These are phyloP conservation scores for Acanthochlamys bracteata DNA, from an alignment of 106 monocot genomes.

Conservation along the genomic window DNA sequence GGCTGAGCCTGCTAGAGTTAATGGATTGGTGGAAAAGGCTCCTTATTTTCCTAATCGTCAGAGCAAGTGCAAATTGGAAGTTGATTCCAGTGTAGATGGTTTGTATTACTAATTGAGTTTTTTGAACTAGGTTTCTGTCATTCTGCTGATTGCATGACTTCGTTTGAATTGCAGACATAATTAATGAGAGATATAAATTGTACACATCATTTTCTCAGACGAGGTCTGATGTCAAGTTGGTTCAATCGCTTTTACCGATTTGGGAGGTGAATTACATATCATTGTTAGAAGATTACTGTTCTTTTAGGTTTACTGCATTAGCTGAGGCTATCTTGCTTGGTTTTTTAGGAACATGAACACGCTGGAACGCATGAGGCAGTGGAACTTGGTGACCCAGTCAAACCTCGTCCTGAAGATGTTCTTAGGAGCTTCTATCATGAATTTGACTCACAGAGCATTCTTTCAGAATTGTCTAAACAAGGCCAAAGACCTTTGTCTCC, in stretches of 20 bases:
- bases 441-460: slow-evolving; percentile 31
- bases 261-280: slow-evolving; percentile 63
- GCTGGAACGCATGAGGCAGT: slow-evolving; percentile 40
- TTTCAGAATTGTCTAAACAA: slow-evolving; percentile 29
- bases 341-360: slow-evolving; percentile 54
- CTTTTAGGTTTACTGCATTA: neutral
- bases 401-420: slow-evolving; percentile 39
- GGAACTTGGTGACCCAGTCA: slow-evolving; percentile 17
- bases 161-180: slow-evolving; percentile 56
- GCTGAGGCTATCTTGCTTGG: slow-evolving; percentile 12
- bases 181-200: slow-evolving; percentile 71
- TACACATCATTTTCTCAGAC: slow-evolving; percentile 84
- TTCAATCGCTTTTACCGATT: slow-evolving; percentile 87
- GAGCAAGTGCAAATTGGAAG: slow-evolving; percentile 75
- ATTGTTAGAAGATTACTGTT: neutral
- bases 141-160: slow-evolving; percentile 10
- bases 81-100: slow-evolving; percentile 79
- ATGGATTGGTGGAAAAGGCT: slow-evolving; percentile 7
- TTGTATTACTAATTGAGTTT: slow-evolving; percentile 2
- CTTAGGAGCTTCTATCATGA: slow-evolving; percentile 37
- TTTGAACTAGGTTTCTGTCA: neutral
- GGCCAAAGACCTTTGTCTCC: slow-evolving; percentile 14
- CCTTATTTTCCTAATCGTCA: slow-evolving; percentile 40
- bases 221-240: slow-evolving; percentile 64
- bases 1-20: slow-evolving; percentile 12